Percentiles rank a stretch among this genome's conserved stretches.
phyloP scores from a whole-genome alignment of 345 rosid genomes.

The Brassica nigra region DNA sequence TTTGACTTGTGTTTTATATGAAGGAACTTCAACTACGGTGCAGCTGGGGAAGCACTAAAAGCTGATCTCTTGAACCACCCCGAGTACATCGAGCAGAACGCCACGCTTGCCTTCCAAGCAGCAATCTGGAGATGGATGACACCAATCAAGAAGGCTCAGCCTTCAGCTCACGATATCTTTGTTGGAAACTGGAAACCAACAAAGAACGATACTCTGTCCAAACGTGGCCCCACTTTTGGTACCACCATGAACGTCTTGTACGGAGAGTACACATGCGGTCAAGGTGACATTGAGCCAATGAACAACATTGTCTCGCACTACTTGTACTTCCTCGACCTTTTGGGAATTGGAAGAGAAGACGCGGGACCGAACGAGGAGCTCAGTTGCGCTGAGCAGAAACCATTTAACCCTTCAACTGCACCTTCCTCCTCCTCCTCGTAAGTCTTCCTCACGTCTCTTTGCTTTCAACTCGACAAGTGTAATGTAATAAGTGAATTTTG shows the following conservation, averaged over 20 bases:
- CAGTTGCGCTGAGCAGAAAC: conserved; percentile 69
- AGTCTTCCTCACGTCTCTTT: conserved; percentile 25
- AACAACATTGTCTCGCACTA: conserved; percentile 77
- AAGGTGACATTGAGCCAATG: conserved; percentile 79
- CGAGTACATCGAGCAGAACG: conserved; percentile 74
- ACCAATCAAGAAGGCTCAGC: conserved; percentile 66
- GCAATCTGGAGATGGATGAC: conserved; percentile 87
- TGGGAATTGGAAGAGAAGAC: conserved; percentile 80
- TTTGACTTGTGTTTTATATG: background rate
- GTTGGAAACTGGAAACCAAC: conserved; percentile 81
- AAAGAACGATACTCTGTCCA: conserved; percentile 74
- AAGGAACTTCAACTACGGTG: conserved; percentile 86
- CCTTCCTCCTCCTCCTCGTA: conserved; percentile 47
- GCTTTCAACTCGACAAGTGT: conserved; percentile 7
- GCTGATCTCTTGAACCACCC: conserved; percentile 72
- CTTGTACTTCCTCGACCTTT: conserved; percentile 69
- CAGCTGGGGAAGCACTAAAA: conserved; percentile 63
- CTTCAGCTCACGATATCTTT: conserved; percentile 72
- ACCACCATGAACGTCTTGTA: conserved; percentile 73
- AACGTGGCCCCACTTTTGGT: conserved; percentile 70
- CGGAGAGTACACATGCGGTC: conserved; percentile 66
- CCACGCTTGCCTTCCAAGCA: conserved; percentile 79
- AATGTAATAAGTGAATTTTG: conserved; percentile 21
- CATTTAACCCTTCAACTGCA: conserved; percentile 64
- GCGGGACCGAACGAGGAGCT: conserved; percentile 69